Evolutionary conservation across 495 filamentous ascomycete species (phyloP).

Genomic region (Tuber umbilicatum): DNA sequence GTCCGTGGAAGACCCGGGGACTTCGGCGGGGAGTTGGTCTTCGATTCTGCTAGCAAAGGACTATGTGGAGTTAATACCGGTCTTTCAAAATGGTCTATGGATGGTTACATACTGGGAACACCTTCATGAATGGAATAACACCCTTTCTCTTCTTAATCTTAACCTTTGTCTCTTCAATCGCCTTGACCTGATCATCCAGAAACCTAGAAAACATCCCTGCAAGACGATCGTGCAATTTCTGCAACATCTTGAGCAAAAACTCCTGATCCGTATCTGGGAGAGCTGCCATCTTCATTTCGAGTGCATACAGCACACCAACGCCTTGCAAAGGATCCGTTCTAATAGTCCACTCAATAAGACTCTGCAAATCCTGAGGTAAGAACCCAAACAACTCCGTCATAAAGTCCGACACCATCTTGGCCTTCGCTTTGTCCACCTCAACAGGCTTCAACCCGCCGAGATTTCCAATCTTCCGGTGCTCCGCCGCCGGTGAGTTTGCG

Average conservation of each 20-base stretch:
- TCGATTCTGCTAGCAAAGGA: conserved; percentile 39
- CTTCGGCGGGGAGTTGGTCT: conserved; percentile 37
- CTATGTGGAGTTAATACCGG: conserved; percentile 13
- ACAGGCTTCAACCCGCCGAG: conserved; percentile 63
- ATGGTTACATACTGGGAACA: conserved; percentile 57
- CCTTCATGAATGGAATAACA: conserved; percentile 86
- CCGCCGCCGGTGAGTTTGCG: conserved; percentile 53
- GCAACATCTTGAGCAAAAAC: conserved; percentile 70
- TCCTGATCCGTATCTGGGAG: conserved; percentile 86
- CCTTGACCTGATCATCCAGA: conserved; percentile 86
- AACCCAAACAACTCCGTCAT: conserved; percentile 85
- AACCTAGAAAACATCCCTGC: conserved; percentile 76
- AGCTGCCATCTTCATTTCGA: conserved; percentile 68
- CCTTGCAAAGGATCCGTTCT: conserved; percentile 81
- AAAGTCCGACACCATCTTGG: conserved; percentile 65
- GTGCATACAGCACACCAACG: conserved; percentile 72
- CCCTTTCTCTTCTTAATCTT: conserved; percentile 98
- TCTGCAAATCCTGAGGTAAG: conserved; percentile 70
- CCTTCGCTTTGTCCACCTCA: conserved; percentile 78
- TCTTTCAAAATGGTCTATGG: background rate
- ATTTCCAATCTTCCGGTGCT: conserved; percentile 60
- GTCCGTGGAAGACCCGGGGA: conserved; percentile 49
- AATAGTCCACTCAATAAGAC: conserved; percentile 75
- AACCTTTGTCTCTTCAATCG: conserved; percentile 97
- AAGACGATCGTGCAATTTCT: conserved; percentile 70